These are phyloP conservation scores for Chytriomyces sp. DNA, from an alignment of 192 early-diverging fungal species.

Conservation along the genomic window DNA sequence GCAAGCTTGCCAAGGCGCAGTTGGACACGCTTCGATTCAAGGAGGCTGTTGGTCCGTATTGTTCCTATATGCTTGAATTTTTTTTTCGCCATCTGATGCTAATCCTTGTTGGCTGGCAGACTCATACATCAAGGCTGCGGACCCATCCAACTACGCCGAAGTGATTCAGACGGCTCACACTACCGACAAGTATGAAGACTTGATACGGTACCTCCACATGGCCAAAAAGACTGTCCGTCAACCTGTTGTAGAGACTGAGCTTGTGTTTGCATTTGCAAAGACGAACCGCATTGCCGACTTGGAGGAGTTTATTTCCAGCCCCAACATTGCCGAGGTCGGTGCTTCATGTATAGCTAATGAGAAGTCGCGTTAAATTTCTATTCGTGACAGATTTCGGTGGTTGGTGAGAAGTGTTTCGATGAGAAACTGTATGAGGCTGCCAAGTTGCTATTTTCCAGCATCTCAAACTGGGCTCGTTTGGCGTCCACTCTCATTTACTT, in stretches of 20 bases:
- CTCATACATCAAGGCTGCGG: conserved; percentile 96
- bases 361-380: too few species aligned
- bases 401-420: conserved; percentile 96
- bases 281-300: conserved; percentile 87
- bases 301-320: conserved; percentile 89
- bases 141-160: conserved; percentile 84
- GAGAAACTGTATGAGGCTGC: conserved; percentile 91
- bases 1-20: conserved; percentile 92
- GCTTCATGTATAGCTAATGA: background rate
- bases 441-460: conserved; percentile 90
- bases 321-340: conserved; percentile 90
- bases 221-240: conserved; percentile 95
- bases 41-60: conserved; percentile 77
- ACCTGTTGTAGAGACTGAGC: conserved; percentile 92
- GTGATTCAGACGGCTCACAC: conserved; percentile 80
- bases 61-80: background rate
- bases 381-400: conserved; percentile 63
- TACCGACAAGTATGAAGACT: conserved; percentile 90
- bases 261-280: conserved; percentile 95
- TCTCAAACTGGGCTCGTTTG: conserved; percentile 96
- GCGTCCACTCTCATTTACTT: conserved; percentile 95
- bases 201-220: conserved; percentile 93
- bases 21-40: conserved; percentile 86
- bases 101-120: conserved; percentile 44
- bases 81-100: background rate